These are phyloP conservation scores for Zygoascus biomembranicola DNA, from an alignment of 805 yeast species.

Conservation along the genomic window DNA sequence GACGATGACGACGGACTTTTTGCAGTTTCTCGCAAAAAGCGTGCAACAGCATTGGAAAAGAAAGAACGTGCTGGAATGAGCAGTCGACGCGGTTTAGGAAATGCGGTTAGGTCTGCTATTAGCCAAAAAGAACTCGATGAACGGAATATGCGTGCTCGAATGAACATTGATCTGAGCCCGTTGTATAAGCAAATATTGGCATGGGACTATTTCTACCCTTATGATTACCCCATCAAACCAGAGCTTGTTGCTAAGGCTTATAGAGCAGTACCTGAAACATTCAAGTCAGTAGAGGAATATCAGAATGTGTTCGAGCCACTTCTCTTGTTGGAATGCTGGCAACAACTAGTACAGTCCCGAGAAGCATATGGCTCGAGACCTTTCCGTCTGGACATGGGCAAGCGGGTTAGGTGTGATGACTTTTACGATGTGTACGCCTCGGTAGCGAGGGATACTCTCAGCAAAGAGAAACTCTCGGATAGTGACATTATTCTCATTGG, in stretches of 20 bases:
- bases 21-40: constrained; percentile 27
- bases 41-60: constrained; percentile 9
- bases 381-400: constrained; percentile 62
- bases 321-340: constrained; percentile 88
- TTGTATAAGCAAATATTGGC: constrained; percentile 58
- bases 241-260: constrained; percentile 27
- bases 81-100: not conserved
- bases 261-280: constrained; percentile 45
- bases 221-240: constrained; percentile 43
- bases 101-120: not conserved
- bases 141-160: constrained; percentile 54
- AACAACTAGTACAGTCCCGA: constrained; percentile 67
- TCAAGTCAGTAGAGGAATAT: constrained; percentile 56
- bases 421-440: constrained; percentile 84
- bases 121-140: constrained; percentile 13
- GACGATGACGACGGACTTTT: constrained; percentile 34
- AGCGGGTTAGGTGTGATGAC: constrained; percentile 73
- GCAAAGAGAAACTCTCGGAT: constrained; percentile 54
- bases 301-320: constrained; percentile 67
- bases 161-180: constrained; percentile 71
- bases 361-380: constrained; percentile 48
- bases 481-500: constrained; percentile 68
- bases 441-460: constrained; percentile 42
- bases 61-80: not conserved
- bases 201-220: constrained; percentile 63